These are phyloP conservation scores for Claviceps spartinae DNA, from an alignment of 2,329 filamentous ascomycete species.

Conservation along the genomic window DNA sequence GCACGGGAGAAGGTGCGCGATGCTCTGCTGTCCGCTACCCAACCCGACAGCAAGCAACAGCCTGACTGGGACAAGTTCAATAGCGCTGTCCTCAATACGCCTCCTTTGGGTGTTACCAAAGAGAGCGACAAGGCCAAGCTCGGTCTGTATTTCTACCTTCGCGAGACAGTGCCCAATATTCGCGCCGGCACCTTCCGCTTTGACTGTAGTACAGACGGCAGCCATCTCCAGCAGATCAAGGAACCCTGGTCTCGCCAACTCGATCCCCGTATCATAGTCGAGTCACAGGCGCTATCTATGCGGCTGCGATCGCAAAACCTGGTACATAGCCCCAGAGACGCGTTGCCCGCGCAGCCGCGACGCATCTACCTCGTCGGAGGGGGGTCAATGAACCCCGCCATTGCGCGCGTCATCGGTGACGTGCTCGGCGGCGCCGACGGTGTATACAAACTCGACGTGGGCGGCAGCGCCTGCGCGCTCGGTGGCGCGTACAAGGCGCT, in stretches of 20 bases:
- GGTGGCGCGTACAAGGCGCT: constrained; percentile 93
- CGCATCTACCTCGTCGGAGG: constrained; percentile 91
- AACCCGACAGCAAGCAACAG: background rate
- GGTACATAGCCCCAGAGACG: constrained; percentile 40
- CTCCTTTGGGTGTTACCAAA: constrained; percentile 51
- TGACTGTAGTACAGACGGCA: constrained; percentile 43
- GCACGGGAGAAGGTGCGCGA: constrained; percentile 86
- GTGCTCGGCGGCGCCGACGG: constrained; percentile 82
- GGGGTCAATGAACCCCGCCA: constrained; percentile 78
- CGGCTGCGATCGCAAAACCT: constrained; percentile 71
- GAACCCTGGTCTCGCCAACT: constrained; percentile 35
- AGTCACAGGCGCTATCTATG: constrained; percentile 88
- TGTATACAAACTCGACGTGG: constrained; percentile 85
- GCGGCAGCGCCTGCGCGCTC: constrained; percentile 86
- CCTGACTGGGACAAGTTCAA: constrained; percentile 74
- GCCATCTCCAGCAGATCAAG: constrained; percentile 26
- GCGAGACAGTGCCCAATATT: constrained; percentile 91
- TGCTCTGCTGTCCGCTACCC: constrained; percentile 51
- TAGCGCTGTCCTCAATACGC: constrained; percentile 50
- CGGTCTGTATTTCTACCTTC: constrained; percentile 88
- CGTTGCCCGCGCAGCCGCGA: constrained; percentile 68
- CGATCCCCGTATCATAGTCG: constrained; percentile 80
- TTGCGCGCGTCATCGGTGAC: constrained; percentile 71
- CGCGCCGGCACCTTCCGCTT: constrained; percentile 78
- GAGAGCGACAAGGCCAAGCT: constrained; percentile 55